These are phyloP conservation scores for Sporothrix protearum DNA, from an alignment of 2,329 filamentous ascomycete genomes.

Conservation along the genomic window DNA sequence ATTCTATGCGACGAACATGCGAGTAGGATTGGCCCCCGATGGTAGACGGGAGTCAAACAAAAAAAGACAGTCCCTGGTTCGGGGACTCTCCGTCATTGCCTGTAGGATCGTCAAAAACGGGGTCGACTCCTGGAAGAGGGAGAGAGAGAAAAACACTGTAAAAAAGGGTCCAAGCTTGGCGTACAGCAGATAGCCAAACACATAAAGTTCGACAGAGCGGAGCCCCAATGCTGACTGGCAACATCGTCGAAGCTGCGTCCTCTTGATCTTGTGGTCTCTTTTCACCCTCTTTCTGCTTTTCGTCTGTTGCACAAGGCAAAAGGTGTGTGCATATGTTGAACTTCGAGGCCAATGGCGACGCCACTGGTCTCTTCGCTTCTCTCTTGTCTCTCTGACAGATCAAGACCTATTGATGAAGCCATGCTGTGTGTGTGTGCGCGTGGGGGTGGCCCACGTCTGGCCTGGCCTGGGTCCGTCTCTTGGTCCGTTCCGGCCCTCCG, in stretches of 20 bases:
- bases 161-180: neutral
- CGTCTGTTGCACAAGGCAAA: neutral
- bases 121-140: neutral
- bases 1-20: neutral
- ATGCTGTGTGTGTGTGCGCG: neutral
- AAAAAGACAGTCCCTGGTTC: neutral
- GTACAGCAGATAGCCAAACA: neutral
- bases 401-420: neutral
- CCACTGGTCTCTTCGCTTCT: neutral
- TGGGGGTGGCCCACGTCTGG: too few species aligned
- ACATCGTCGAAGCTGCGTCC: neutral
- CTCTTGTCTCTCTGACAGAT: neutral
- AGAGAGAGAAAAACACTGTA: neutral
- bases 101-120: constrained; percentile 8
- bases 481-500: neutral
- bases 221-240: neutral
- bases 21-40: neutral
- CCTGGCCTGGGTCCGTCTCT: neutral
- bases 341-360: neutral
- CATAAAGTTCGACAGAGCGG: neutral
- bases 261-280: neutral
- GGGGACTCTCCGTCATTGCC: neutral
- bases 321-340: neutral
- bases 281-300: neutral
- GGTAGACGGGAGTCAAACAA: too few species aligned